Percentiles rank a stretch among this genome's conserved stretches.
phyloP scores from a whole-genome alignment of 768 basidiomycete species.

The Lactarius pseudohatsudake region DNA sequence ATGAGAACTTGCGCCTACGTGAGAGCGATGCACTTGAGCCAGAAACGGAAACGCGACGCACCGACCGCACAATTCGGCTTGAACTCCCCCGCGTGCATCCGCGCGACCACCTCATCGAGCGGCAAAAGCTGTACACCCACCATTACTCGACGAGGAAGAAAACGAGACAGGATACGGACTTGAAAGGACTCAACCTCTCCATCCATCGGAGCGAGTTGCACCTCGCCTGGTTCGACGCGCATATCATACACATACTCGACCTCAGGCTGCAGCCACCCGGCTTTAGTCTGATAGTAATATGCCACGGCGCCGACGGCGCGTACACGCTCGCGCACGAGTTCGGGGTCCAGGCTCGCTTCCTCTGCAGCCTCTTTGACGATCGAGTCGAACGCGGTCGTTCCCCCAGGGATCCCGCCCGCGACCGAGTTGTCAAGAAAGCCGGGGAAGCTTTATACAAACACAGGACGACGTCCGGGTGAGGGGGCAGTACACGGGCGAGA shows the following conservation, averaged over 20 bases:
- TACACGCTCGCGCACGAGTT: constrained; percentile 58
- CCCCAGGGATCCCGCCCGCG: constrained; percentile 88
- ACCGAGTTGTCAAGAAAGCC: constrained; percentile 87
- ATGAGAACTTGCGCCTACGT: constrained; percentile 58
- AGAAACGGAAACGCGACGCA: constrained; percentile 38
- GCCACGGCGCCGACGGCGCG: constrained; percentile 68
- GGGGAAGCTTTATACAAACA: constrained; percentile 58
- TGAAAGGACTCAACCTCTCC: constrained; percentile 95
- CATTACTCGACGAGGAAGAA: not conserved
- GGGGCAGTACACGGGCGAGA: not conserved
- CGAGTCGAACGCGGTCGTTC: constrained; percentile 67
- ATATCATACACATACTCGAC: constrained; percentile 89
- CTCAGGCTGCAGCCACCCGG: constrained; percentile 86
- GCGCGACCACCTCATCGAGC: constrained; percentile 58
- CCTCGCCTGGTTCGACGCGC: constrained; percentile 54
- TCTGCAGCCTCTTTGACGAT: constrained; percentile 92
- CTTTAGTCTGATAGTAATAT: constrained; percentile 71
- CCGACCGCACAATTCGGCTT: constrained; percentile 92
- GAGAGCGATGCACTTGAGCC: not conserved
- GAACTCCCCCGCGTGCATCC: constrained; percentile 72
- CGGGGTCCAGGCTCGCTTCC: constrained; percentile 79
- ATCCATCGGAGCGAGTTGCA: constrained; percentile 74
- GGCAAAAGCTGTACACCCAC: constrained; percentile 55
- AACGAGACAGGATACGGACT: constrained; percentile 43
- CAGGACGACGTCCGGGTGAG: not conserved